Percentiles rank a stretch among this genome's conserved stretches.
Conservation (phyloP, 2,329 filamentous ascomycete genomes). For the Talaromyces islandicus region DNA sequence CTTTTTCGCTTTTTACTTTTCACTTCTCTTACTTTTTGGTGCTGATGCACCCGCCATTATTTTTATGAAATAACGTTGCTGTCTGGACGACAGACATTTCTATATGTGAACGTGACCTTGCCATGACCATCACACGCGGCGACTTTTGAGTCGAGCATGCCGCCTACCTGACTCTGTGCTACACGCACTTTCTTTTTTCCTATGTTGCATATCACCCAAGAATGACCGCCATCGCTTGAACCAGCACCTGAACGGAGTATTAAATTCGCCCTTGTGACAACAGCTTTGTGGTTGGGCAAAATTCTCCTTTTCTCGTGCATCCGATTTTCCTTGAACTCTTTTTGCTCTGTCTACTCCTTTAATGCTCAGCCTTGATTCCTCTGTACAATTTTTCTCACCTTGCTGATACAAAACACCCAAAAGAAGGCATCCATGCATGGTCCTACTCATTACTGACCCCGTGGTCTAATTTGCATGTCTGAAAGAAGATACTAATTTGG, state of each 20-base stretch:
- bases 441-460: background rate
- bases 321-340: slow-evolving; percentile 1
- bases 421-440: background rate
- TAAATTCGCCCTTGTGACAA: background rate
- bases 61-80: slow-evolving; percentile 21
- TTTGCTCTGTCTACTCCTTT: slow-evolving; percentile 2
- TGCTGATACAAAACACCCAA: slow-evolving; percentile 1
- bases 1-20: slow-evolving; percentile 26
- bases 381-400: slow-evolving; percentile 6
- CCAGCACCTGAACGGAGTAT: background rate
- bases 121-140: slow-evolving; percentile 5
- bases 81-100: slow-evolving; percentile 10
- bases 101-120: slow-evolving; percentile 10
- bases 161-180: background rate
- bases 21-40: slow-evolving; percentile 31
- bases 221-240: background rate
- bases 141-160: background rate
- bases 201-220: slow-evolving; percentile 8
- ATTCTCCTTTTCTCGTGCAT: slow-evolving; percentile 1
- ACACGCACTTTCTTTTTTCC: slow-evolving; percentile 5
- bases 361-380: slow-evolving; percentile 2
- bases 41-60: background rate
- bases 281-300: background rate
- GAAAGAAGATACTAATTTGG: background rate
- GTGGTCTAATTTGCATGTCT: background rate